These are phyloP conservation scores for Dothideomycetes sp. DNA, from an alignment of 2,329 filamentous ascomycete species.

Conservation along the genomic window DNA sequence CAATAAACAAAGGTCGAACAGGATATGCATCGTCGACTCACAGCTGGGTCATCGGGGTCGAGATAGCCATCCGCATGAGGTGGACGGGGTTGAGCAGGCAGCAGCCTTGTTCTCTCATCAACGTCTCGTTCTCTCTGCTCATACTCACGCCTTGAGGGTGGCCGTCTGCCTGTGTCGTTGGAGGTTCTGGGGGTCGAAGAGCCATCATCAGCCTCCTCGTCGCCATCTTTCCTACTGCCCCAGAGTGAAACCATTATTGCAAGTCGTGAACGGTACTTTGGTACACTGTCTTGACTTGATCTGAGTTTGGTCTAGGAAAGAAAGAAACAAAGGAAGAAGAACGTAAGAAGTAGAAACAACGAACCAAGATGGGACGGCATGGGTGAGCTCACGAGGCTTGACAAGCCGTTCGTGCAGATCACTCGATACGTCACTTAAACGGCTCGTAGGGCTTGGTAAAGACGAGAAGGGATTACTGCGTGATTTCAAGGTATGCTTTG, in stretches of 20 bases:
- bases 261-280: slow-evolving; percentile 10
- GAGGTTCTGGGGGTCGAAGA: slow-evolving; percentile 20
- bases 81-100: slow-evolving; percentile 49
- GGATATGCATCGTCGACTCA: slow-evolving; percentile 34
- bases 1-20: slow-evolving; percentile 15
- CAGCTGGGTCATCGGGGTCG: slow-evolving; percentile 71
- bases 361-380: too few species aligned
- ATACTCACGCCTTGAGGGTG: slow-evolving; percentile 24
- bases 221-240: slow-evolving; percentile 43
- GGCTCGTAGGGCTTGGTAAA: too few species aligned
- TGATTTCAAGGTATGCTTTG: too few species aligned
- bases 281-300: slow-evolving; percentile 10
- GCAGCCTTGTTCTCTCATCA: slow-evolving; percentile 56
- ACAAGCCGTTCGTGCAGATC: too few species aligned
- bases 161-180: slow-evolving; percentile 14
- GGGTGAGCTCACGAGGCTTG: too few species aligned
- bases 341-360: too few species aligned
- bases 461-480: too few species aligned
- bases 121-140: slow-evolving; percentile 33
- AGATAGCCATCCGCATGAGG: slow-evolving; percentile 57
- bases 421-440: too few species aligned
- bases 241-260: slow-evolving; percentile 45
- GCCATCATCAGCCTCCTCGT: slow-evolving; percentile 25
- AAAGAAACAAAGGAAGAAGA: slow-evolving; percentile 3
- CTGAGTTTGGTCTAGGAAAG: slow-evolving; percentile 1